Base-by-base conservation (phyloP, 2,329 filamentous ascomycete species). In the Penicillium sp. region DNA sequence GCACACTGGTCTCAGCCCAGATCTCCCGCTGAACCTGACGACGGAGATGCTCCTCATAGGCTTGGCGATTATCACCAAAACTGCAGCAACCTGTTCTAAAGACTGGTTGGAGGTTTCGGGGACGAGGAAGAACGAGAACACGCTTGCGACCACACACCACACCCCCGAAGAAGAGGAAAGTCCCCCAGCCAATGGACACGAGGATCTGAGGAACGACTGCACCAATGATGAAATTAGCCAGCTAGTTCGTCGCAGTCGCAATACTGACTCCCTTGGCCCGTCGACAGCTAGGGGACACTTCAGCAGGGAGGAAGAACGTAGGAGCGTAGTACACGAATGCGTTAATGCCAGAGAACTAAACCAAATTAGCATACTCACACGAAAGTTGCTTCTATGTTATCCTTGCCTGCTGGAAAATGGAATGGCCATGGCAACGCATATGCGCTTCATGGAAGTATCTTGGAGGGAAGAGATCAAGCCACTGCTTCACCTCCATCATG, bases 131-230 rank as follows among this genome's bases (percentile, higher is more conserved):
- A 54, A 60, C 1, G 54, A 50, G 31, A 57, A 60, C 4, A 54
- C 20, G 14, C 37, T 48, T 31, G 78, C 79, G 5, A 83, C 64
- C 8, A 80, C 66, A 52, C 78, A 81, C 58, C 83, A 83, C 1
- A 75, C 71, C 0, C 0, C 78, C 81, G 59, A 86, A 86, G 74
- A 87, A 86, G 50, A 84, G 72, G 64, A 85, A 86, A 15, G 69
- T 67, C 5, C 78, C 78, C 62, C 70, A 79, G 1, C 76, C 76
- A 1, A 75, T 85, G 54, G 82, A 83, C 56, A 82, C 76, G 12
- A 61, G 41, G 3, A 57, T 51, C 22, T 51, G 54, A 1, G 54
- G 47, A 43, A 45, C 38, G 8, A 57, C 49, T 3, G 38, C 38
- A 11, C 54, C 47, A 15, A 51, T 45, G 17, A 59, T 54, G 45